Conservation (phyloP, 75 land plant genomes). For the Selaginella moellendorffii region DNA sequence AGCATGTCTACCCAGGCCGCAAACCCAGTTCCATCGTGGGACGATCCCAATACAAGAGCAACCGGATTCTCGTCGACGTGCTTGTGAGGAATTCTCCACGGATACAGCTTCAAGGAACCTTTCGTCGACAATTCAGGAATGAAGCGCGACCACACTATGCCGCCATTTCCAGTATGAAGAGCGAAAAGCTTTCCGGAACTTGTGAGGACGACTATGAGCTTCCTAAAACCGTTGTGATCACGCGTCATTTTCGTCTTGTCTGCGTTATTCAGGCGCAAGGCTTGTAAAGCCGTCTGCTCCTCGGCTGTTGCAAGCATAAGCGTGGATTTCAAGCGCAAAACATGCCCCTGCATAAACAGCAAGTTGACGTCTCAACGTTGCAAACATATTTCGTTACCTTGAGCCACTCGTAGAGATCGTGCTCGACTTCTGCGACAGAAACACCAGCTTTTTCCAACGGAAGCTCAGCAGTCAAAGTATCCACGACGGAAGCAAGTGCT, state of each 20-base stretch:
- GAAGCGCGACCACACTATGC: conserved; percentile 72
- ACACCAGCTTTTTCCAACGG: conserved; percentile 78
- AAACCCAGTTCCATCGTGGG: conserved; percentile 28
- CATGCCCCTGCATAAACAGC: conserved; percentile 46
- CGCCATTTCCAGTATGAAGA: conserved; percentile 94
- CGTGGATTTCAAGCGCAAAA: conserved; percentile 76
- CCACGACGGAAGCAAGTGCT: conserved; percentile 77
- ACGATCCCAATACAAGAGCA: conserved; percentile 54
- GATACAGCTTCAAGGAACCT: conserved; percentile 27
- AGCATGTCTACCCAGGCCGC: conserved; percentile 68
- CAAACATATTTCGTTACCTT: conserved; percentile 33
- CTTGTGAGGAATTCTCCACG: conserved; percentile 91
- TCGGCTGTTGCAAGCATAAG: conserved; percentile 85
- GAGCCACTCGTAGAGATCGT: conserved; percentile 78
- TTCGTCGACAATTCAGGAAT: conserved; percentile 31
- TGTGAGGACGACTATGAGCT: conserved; percentile 73
- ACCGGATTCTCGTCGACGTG: conserved; percentile 90
- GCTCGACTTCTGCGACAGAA: conserved; percentile 84
- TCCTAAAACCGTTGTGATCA: conserved; percentile 94
- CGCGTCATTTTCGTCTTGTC: conserved; percentile 84
- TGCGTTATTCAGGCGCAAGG: conserved; percentile 55
- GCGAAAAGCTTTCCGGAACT: conserved; percentile 70
- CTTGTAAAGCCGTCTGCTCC: conserved; percentile 66
- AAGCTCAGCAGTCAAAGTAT: conserved; percentile 64
- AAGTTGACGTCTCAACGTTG: neutral